These are phyloP conservation scores for Albifimbria verrucaria DNA, from an alignment of 2,329 filamentous ascomycete genomes.

Conservation along the genomic window DNA sequence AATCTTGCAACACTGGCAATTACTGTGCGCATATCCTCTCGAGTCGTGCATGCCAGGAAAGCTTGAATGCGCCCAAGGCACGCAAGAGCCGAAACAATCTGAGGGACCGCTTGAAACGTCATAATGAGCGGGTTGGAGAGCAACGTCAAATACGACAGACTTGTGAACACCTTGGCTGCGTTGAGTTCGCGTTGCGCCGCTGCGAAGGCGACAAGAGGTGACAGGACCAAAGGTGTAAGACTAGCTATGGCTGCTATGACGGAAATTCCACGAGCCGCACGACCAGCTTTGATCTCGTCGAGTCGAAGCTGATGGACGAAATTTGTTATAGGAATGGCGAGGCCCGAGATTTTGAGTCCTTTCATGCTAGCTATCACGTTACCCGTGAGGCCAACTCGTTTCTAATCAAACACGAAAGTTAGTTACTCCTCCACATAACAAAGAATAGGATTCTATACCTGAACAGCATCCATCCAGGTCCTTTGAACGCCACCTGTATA, in stretches of 20 bases:
- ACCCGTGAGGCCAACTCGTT: conserved; percentile 19
- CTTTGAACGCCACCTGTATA: conserved; percentile 19
- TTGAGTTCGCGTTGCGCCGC: conserved; percentile 17
- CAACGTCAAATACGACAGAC: conserved; percentile 24
- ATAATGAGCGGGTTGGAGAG: conserved; percentile 19
- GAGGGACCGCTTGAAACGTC: conserved; percentile 23
- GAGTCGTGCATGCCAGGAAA: conserved; percentile 24
- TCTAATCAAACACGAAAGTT: too few relatives aligned
- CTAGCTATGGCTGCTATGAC: conserved; percentile 22
- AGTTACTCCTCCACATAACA: too few relatives aligned
- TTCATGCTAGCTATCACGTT: conserved; percentile 23
- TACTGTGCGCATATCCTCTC: conserved; percentile 11
- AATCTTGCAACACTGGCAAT: neutral
- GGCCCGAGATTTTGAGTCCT: conserved; percentile 24
- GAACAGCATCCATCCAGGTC: conserved; percentile 26
- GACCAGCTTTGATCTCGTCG: conserved; percentile 19
- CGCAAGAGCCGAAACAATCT: conserved; percentile 21
- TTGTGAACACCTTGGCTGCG: conserved; percentile 23
- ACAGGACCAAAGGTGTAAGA: conserved; percentile 27
- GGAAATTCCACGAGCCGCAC: conserved; percentile 18
- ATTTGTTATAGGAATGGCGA: conserved; percentile 19
- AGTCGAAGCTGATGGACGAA: conserved; percentile 18
- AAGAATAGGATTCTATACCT: too few relatives aligned
- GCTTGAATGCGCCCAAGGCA: conserved; percentile 30
- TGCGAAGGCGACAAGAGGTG: conserved; percentile 30